A percentile compares a stretch with the other conserved stretches of the same genome.
Evolutionary conservation across 2,329 filamentous ascomycete species (phyloP).

Genomic region (Cordyceps tenuipes): DNA sequence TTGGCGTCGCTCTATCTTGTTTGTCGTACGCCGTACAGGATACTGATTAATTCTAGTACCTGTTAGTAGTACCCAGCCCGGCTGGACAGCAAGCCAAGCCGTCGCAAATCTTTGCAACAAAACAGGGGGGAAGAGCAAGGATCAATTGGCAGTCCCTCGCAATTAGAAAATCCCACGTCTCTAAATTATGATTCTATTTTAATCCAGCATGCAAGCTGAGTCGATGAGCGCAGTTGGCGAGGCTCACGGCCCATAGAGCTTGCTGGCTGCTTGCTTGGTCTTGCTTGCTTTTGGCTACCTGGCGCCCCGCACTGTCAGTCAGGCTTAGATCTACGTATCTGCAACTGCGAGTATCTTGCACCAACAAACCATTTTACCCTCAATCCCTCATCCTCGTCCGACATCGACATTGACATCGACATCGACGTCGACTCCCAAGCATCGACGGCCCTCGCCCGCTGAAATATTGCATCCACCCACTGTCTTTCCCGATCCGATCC

Average conservation of each 20-base stretch:
- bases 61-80: background rate
- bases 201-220: background rate
- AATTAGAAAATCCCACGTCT: no score
- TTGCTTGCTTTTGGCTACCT: constrained; percentile 8
- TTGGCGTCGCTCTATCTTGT: background rate
- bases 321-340: background rate
- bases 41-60: no score
- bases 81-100: background rate
- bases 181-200: background rate
- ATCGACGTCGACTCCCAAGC: background rate
- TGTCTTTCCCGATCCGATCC: background rate
- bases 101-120: background rate
- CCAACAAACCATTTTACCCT: background rate
- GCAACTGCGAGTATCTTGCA: background rate
- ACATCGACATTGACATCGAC: background rate
- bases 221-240: background rate
- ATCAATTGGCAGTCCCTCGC: background rate
- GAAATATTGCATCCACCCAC: background rate
- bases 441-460: background rate
- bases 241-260: background rate
- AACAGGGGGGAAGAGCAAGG: background rate
- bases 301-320: constrained; percentile 1
- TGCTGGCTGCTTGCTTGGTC: background rate
- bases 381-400: background rate
- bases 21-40: background rate